Base-by-base conservation (phyloP, 208 protist genomes). In the Polymyxa betae region DNA sequence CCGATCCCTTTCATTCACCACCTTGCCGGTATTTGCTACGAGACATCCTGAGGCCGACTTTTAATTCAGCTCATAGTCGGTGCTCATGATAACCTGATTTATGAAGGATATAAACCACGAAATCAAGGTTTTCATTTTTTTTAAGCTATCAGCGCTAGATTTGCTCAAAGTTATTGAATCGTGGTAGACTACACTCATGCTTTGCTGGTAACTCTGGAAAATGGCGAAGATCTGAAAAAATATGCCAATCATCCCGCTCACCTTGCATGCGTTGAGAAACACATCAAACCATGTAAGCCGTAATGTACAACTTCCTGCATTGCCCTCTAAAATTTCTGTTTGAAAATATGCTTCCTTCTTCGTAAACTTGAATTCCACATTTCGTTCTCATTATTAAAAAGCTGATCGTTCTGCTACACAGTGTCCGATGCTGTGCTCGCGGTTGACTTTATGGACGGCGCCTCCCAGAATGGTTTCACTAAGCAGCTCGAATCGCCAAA, bases 271-370 rank as follows among this genome's bases (percentile, higher is more conserved):
- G 54, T 66, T 29, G 54, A 66, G 20, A 66, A 16, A 29, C 29
- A 66, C 54, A 66, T 66, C 54, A 66, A 66, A 66, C 54, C 54
- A 16, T 29, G 54, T 66, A n/a, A n/a, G n/a, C n/a, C n/a, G n/a
- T n/a, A n/a, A n/a, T n/a, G n/a, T n/a, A n/a, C n/a, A n/a, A n/a
- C n/a, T n/a, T n/a, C n/a, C n/a, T n/a, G n/a, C n/a, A n/a, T n/a
- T n/a, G n/a, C n/a, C n/a, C n/a, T n/a, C n/a, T n/a, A n/a, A n/a
- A n/a, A n/a, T n/a, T 29, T 29, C 54, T 29, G 54, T 66, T 66
- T 66, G 20, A 16, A 29, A 66, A 66, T 66, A 66, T 29, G 54
- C 54, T 29, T 29, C 20, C 54, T 66, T 29, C n/a, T n/a, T n/a
- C n/a, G n/a, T n/a, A n/a, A n/a, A n/a, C n/a, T n/a, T n/a, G n/a